These are phyloP conservation scores for Dicorynia guianensis DNA, from an alignment of 306 rosid genomes.

Conservation along the genomic window DNA sequence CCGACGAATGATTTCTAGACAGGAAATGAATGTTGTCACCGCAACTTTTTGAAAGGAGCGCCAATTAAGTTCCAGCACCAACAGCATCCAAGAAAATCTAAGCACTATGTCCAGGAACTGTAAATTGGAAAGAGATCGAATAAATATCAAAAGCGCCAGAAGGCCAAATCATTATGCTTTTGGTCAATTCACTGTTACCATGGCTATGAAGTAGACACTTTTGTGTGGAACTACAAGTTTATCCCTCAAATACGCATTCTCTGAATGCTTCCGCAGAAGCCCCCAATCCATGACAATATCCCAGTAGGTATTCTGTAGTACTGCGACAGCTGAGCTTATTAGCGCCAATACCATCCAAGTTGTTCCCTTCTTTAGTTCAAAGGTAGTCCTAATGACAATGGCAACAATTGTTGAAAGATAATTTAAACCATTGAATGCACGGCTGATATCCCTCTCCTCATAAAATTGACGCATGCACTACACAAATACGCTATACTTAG, in stretches of 20 bases:
- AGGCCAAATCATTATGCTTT: not conserved
- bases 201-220: conserved; percentile 61
- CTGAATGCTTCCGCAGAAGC: conserved; percentile 62
- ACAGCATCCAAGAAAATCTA: conserved; percentile 70
- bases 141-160: conserved; percentile 24
- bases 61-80: conserved; percentile 62
- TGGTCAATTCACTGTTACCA: conserved; percentile 50
- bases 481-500: conserved; percentile 23
- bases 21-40: conserved; percentile 47
- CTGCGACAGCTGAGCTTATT: conserved; percentile 60
- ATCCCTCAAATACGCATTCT: conserved; percentile 65
- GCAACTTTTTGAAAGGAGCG: conserved; percentile 53
- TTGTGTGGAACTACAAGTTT: conserved; percentile 61
- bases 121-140: conserved; percentile 23
- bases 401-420: conserved; percentile 67
- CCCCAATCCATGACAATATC: conserved; percentile 74
- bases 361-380: conserved; percentile 56
- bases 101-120: conserved; percentile 61
- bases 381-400: conserved; percentile 58
- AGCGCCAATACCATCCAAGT: conserved; percentile 66
- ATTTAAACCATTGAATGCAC: conserved; percentile 56
- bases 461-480: conserved; percentile 65
- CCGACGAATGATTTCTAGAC: conserved; percentile 72
- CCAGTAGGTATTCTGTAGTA: conserved; percentile 54
- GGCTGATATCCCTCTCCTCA: conserved; percentile 51